Evolutionary conservation across 192 early-diverging fungal genomes (phyloP), one percentile per base, ranked within the genome.

Genomic region (Backusella sp.): DNA sequence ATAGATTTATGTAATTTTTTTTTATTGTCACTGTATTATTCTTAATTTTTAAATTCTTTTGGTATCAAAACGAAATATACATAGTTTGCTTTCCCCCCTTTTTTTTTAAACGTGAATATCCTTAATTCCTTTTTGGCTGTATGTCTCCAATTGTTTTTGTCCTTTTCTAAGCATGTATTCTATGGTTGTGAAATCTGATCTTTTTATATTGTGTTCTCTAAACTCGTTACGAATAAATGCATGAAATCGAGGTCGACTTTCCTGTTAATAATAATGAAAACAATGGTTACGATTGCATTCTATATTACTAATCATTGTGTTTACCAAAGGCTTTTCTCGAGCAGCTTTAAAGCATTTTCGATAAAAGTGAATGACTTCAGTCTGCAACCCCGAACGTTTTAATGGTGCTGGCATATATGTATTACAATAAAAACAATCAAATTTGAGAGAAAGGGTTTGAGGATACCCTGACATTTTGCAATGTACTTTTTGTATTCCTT

Each of bases 161-260:
- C 92, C 92, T 35, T 84, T 84, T 34, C 92, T 83, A 62, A 93
- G 80, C 74, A 93, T 82, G 62, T 92, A 90, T 77, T 93, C 92
- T 30, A 92, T 92, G 3, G 92, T 89, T 14, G 86, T 76, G 79
- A 92, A 90, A 68, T 93, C 92, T 4, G 83, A 81, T 73, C 85
- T 87, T 30, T 82, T 84, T 9, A 91, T 79, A 23, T 87, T 81
- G 70, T 90, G 85, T 68, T 85, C 82, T 32, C 86, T 84, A 83
- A 93, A 93, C 77, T 92, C 88, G 72, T 85, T 86, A 37, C 92
- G 87, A 36, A 90, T 88, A 74, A 91, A 92, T 35, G 87, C 83
- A 30, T 89, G 84, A 74, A 93, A 93, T 68, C 86, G 90, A 17
- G 87, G 84, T 49, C 84, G 85, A 76, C 85, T 84, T 17, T 81